Percentiles rank a stretch among this genome's conserved stretches.
Conservation (phyloP, 106 monocot genomes). For the Apostasia ramifera region DNA sequence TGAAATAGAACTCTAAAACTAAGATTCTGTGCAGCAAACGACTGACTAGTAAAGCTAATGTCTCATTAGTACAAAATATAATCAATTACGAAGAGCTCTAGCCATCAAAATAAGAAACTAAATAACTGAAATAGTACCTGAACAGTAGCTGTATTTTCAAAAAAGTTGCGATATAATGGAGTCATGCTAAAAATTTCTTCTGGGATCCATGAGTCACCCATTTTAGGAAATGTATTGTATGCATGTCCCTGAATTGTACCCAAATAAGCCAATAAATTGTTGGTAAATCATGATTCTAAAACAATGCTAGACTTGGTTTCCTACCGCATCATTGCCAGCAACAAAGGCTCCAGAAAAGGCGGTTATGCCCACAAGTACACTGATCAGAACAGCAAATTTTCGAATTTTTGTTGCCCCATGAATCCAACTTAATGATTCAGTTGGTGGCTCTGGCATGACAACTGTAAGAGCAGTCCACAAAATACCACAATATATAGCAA, state of each 20-base stretch:
- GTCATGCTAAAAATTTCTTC: slow-evolving; percentile 81
- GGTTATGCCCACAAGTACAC: slow-evolving; percentile 81
- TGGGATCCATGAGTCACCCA: slow-evolving; percentile 97
- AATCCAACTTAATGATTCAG: slow-evolving; percentile 61
- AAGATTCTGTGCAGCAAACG: no score
- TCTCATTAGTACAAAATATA: no score
- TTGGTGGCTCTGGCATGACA: slow-evolving; percentile 90
- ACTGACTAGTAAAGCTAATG: no score
- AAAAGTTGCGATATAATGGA: slow-evolving; percentile 81
- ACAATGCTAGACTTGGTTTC: background rate
- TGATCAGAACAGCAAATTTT: slow-evolving; percentile 58
- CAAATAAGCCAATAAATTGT: background rate
- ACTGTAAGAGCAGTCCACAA: slow-evolving; percentile 96
- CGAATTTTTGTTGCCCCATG: slow-evolving; percentile 70
- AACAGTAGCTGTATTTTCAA: slow-evolving; percentile 92
- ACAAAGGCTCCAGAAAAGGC: slow-evolving; percentile 96
- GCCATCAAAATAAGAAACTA: background rate
- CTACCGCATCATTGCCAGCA: slow-evolving; percentile 99
- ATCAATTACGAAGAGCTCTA: no score
- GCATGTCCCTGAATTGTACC: slow-evolving; percentile 72
- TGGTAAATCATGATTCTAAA: background rate
- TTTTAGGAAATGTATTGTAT: slow-evolving; percentile 96
- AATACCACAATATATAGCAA: slow-evolving; percentile 86
- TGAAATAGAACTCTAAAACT: no score
- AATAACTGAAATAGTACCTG: slow-evolving; percentile 45